phyloP scores from a whole-genome alignment of 2,329 filamentous ascomycete species.

The Aspergillus spinulosporus region DNA sequence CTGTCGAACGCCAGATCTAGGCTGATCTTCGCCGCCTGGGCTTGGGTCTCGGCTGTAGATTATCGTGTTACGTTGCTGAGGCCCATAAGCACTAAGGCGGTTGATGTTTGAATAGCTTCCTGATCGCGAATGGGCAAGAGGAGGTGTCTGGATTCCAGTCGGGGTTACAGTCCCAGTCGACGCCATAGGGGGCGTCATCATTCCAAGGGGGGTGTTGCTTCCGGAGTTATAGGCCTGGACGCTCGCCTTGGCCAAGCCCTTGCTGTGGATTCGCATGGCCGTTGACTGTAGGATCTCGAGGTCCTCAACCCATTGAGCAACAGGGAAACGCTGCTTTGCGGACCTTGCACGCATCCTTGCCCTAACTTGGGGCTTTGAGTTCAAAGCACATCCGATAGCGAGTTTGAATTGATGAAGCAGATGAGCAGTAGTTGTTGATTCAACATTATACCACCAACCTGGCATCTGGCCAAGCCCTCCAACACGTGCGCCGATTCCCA shows the following conservation, averaged over 20 bases:
- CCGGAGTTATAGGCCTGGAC: constrained; percentile 38
- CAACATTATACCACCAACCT: constrained; percentile 70
- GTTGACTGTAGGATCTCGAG: constrained; percentile 62
- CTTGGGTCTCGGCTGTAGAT: no score
- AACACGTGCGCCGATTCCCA: constrained; percentile 66
- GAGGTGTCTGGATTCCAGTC: no score
- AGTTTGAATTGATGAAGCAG: constrained; percentile 65
- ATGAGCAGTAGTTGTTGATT: constrained; percentile 64
- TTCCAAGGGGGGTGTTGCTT: constrained; percentile 44
- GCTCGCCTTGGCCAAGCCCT: no score
- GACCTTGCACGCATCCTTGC: constrained; percentile 65
- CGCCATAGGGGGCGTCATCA: constrained; percentile 34
- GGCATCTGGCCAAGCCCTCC: constrained; percentile 70
- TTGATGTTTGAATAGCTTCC: no score
- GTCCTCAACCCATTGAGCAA: constrained; percentile 66
- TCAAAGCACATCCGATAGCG: constrained; percentile 62
- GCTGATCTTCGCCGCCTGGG: no score
- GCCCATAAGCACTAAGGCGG: no score
- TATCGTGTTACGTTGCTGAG: no score
- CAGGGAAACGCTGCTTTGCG: constrained; percentile 66
- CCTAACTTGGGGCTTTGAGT: constrained; percentile 56
- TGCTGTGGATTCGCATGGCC: constrained; percentile 56
- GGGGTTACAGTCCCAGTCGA: constrained; percentile 5
- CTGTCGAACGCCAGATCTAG: no score
- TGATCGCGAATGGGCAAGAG: no score